A percentile compares a stretch with the other conserved stretches of the same genome.
These are phyloP conservation scores for Hypoxylon lienhwacheense DNA, from an alignment of 495 filamentous ascomycete species.

Conservation along the genomic window DNA sequence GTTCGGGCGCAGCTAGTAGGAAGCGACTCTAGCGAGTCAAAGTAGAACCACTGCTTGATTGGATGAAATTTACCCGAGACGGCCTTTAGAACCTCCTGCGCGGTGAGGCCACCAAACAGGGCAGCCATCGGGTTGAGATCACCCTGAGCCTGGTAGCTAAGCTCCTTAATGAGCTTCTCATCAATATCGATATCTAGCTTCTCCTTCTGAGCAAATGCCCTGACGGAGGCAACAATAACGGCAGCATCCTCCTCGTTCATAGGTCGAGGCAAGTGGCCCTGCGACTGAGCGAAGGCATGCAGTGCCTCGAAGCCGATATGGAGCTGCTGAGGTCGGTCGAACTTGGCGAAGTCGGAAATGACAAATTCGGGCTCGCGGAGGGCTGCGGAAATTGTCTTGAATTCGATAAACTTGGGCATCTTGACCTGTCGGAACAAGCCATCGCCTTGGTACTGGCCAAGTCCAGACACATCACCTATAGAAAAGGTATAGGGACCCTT, in stretches of 20 bases:
- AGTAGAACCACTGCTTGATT: slow-evolving; percentile 91
- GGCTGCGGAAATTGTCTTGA: slow-evolving; percentile 74
- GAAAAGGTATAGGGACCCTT: slow-evolving; percentile 97
- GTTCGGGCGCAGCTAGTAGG: slow-evolving; percentile 71
- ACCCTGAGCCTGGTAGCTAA: slow-evolving; percentile 94
- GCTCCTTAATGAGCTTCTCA: slow-evolving; percentile 88
- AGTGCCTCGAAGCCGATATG: slow-evolving; percentile 93
- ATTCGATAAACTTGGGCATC: slow-evolving; percentile 93
- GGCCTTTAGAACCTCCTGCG: slow-evolving; percentile 95
- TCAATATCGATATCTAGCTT: slow-evolving; percentile 78
- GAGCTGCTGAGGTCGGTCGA: slow-evolving; percentile 87
- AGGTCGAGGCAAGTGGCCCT: slow-evolving; percentile 75
- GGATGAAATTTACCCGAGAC: slow-evolving; percentile 98
- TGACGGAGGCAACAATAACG: slow-evolving; percentile 72
- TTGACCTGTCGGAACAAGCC: slow-evolving; percentile 95
- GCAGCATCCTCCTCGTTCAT: slow-evolving; percentile 82
- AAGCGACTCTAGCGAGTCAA: slow-evolving; percentile 94
- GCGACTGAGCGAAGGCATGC: slow-evolving; percentile 73
- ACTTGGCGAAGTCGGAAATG: slow-evolving; percentile 95
- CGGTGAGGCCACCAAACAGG: slow-evolving; percentile 91
- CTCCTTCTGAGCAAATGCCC: slow-evolving; percentile 68
- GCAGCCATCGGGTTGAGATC: slow-evolving; percentile 91
- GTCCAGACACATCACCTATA: slow-evolving; percentile 86
- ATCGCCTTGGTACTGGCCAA: slow-evolving; percentile 82
- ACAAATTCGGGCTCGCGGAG: slow-evolving; percentile 85